A percentile compares a stretch with the other conserved stretches of the same genome.
phyloP scores from a whole-genome alignment of 768 basidiomycete genomes.

The Multifurca ochricompacta region DNA sequence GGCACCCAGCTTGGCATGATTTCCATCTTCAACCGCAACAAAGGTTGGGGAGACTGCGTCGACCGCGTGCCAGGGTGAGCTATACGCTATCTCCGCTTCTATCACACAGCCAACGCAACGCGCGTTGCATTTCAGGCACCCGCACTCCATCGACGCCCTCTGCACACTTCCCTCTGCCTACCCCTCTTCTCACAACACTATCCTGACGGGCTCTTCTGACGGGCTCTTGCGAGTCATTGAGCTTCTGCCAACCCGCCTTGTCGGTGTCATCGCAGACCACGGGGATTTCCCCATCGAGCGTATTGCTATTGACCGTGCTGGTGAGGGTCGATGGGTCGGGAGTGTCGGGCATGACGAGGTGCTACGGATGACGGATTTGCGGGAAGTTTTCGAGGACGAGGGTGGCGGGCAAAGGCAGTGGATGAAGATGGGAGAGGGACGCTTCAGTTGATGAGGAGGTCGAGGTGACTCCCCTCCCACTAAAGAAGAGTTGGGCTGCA shows the following conservation, averaged over 20 bases:
- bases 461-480: slow-evolving; percentile 3
- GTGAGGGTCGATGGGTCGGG: slow-evolving; percentile 76
- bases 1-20: slow-evolving; percentile 87
- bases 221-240: slow-evolving; percentile 83
- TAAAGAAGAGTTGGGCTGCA: slow-evolving; percentile 16
- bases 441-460: slow-evolving; percentile 23
- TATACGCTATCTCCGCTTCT: slow-evolving; percentile 3
- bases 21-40: slow-evolving; percentile 80
- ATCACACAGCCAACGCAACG: neutral
- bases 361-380: slow-evolving; percentile 78
- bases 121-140: slow-evolving; percentile 51
- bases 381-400: slow-evolving; percentile 59
- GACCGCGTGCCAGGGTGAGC: slow-evolving; percentile 80
- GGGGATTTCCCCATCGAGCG: slow-evolving; percentile 90
- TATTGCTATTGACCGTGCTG: slow-evolving; percentile 53
- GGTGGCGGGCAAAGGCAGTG: slow-evolving; percentile 29
- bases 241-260: slow-evolving; percentile 79
- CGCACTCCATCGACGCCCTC: slow-evolving; percentile 83
- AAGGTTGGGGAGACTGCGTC: slow-evolving; percentile 89
- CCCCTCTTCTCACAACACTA: slow-evolving; percentile 57
- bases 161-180: slow-evolving; percentile 61
- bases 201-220: slow-evolving; percentile 88
- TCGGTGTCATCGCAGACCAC: slow-evolving; percentile 88
- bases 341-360: slow-evolving; percentile 88
- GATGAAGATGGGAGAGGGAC: slow-evolving; percentile 21